Conservation (phyloP, 805 yeast genomes). For the Candida dajiaensis region DNA sequence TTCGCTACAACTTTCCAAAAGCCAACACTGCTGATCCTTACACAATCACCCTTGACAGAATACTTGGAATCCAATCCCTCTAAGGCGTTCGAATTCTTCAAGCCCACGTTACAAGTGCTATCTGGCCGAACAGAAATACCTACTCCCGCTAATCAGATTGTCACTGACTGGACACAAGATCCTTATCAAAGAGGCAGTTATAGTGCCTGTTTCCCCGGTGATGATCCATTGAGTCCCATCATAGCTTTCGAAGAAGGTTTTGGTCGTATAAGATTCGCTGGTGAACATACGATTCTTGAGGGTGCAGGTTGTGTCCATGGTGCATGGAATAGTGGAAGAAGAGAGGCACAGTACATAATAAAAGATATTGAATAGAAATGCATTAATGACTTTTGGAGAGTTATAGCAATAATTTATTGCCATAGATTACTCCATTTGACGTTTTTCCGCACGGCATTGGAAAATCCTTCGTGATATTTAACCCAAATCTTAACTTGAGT, state of each 20-base stretch:
- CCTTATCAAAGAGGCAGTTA: slow-evolving; percentile 80
- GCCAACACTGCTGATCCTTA: slow-evolving; percentile 57
- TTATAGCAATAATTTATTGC: slow-evolving; percentile 17
- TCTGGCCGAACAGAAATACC: slow-evolving; percentile 24
- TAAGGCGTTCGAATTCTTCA: slow-evolving; percentile 50
- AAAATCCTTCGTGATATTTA: slow-evolving; percentile 87
- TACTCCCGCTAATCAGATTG: slow-evolving; percentile 35
- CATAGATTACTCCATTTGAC: slow-evolving; percentile 73
- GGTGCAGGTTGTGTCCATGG: slow-evolving; percentile 94
- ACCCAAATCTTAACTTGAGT: slow-evolving; percentile 57
- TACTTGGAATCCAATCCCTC: slow-evolving; percentile 44
- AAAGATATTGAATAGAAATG: slow-evolving; percentile 5
- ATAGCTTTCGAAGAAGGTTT: slow-evolving; percentile 56
- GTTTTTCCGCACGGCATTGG: slow-evolving; percentile 83
- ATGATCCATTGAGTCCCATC: slow-evolving; percentile 61
- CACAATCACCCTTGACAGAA: slow-evolving; percentile 71
- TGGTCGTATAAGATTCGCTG: slow-evolving; percentile 71
- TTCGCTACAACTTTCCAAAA: slow-evolving; percentile 40
- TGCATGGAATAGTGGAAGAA: slow-evolving; percentile 70
- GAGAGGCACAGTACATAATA: slow-evolving; percentile 43
- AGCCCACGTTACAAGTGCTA: slow-evolving; percentile 32
- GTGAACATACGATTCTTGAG: slow-evolving; percentile 81
- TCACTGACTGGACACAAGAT: slow-evolving; percentile 75
- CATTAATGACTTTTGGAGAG: neutral
- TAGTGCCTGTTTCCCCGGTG: slow-evolving; percentile 61